Base-by-base conservation (phyloP, 2,329 filamentous ascomycete species). In the Epichloe sp. region DNA sequence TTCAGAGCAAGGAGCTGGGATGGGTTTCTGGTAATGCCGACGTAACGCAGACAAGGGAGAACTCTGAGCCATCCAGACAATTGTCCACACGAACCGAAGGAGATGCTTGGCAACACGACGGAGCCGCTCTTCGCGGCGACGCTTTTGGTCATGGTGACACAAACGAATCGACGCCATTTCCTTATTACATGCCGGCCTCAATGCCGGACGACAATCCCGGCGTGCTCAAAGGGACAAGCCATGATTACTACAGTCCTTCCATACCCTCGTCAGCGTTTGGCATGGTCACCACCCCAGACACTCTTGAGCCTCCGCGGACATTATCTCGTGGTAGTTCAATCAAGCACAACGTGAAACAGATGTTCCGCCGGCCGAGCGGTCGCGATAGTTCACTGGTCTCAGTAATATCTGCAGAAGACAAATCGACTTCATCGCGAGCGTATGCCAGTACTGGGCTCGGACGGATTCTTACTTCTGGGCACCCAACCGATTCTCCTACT, bases 251-350 rank as follows among this genome's bases (percentile, higher is more conserved):
- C 56, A 68, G 67, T 47, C 63, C 66, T 12, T 65, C 65, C 3
- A 64, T 71, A 44, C 68, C 69, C 2, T 69, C 67, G 3, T 66
- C 68, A 49, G 67, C 66, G 5, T 70, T 71, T 54, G 68, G 67
- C 54, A 70, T 71, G 68, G 57, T 61, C 12, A 55, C 62, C 10
- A 56, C 59, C 12, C 58, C 63, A 19, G 58, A 60, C 17, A 17
- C 42, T 21, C 3, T 47, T 36, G 36, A 48, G 50, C 26, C 44
- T 12, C 7, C 21, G 44, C 35, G 60, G 12, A 60, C 63, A 19
- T 55, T 60, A 31, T 66, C 66, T 5, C 60, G 62, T 31, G 61
- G 61, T 37, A 68, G 63, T 53, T 69, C 68, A 2, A 52, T 71
- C 17, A 62, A 60, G 47, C 50, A 65, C 51, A 68, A 67, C 48